A percentile compares a stretch with the other conserved stretches of the same genome.
Conservation (phyloP, 176 grass and related monocot species). For the Phragmites australis region DNA sequence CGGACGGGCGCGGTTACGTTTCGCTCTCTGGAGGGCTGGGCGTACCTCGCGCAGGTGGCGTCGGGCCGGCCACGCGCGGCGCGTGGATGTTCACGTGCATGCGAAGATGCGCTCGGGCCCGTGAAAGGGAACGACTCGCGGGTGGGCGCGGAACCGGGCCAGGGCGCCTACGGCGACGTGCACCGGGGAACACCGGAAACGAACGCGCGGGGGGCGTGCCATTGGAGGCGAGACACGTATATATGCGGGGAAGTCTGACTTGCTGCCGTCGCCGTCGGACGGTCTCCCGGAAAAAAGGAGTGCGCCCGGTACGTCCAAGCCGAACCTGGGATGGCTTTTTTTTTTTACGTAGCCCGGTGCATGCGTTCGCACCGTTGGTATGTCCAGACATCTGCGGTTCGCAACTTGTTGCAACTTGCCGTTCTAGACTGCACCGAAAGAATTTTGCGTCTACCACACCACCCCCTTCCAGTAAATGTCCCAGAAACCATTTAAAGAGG, state of each 20-base stretch:
- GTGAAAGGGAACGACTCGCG: not conserved
- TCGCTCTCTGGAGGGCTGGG: not conserved
- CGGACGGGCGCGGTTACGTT: not conserved
- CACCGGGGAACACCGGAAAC: not conserved
- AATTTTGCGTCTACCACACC: no score
- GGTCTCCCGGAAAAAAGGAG: not conserved
- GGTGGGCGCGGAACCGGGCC: not conserved
- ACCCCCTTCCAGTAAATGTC: no score
- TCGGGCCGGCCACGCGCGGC: conserved; percentile 32
- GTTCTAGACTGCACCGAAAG: no score
- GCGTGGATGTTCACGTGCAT: conserved; percentile 48
- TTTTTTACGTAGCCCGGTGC: not conserved
- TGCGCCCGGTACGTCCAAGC: no score
- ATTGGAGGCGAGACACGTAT: not conserved
- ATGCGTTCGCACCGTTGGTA: not conserved
- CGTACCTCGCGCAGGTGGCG: not conserved
- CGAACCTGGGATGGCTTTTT: no score
- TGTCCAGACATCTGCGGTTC: not conserved
- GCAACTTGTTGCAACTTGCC: no score
- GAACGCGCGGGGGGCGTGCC: not conserved
- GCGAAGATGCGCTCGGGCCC: not conserved
- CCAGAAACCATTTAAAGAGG: no score
- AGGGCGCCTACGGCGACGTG: not conserved
- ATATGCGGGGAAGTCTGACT: no score
- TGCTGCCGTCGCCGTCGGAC: not conserved